Conservation (phyloP, 305 asterid genomes). For the Plantago lanceolata region DNA sequence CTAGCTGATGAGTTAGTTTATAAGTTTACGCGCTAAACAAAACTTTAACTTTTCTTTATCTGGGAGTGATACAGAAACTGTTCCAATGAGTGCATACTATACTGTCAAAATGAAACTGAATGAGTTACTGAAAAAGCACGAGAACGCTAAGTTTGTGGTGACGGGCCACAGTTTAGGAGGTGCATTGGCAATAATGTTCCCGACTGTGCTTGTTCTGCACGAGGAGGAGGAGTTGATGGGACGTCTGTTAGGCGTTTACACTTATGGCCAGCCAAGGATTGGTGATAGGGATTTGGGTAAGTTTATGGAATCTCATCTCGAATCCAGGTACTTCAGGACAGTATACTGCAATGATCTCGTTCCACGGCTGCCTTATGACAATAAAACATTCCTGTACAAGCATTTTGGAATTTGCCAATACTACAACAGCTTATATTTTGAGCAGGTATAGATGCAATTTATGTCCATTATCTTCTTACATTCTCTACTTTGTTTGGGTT, state of each 20-base stretch:
- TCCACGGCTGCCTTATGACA: conserved; percentile 89
- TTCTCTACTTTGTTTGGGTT: too few species aligned
- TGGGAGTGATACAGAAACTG: conserved; percentile 20
- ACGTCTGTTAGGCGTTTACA: conserved; percentile 59
- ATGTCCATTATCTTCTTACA: not conserved
- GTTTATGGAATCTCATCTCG: conserved; percentile 58
- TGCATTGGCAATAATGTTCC: conserved; percentile 84
- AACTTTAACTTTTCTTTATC: not conserved
- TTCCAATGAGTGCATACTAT: conserved; percentile 58
- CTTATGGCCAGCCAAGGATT: conserved; percentile 85
- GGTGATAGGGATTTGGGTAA: conserved; percentile 62
- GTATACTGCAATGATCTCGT: conserved; percentile 90
- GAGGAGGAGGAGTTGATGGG: conserved; percentile 57
- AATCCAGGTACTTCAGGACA: conserved; percentile 61
- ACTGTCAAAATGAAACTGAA: conserved; percentile 51
- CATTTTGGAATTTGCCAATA: conserved; percentile 81
- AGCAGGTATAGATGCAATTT: conserved; percentile 42
- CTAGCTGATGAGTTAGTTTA: not conserved
- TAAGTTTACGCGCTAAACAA: too few species aligned
- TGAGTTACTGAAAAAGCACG: conserved; percentile 56
- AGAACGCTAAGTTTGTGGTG: conserved; percentile 63
- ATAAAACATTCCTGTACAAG: conserved; percentile 76
- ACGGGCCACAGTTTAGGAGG: conserved; percentile 98
- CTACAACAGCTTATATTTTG: conserved; percentile 70
- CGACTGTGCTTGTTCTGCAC: conserved; percentile 62